Percentiles rank a stretch among this genome's conserved stretches.
These are phyloP conservation scores for Stylonectria norvegica DNA, from an alignment of 2,329 filamentous ascomycete species.

Conservation along the genomic window DNA sequence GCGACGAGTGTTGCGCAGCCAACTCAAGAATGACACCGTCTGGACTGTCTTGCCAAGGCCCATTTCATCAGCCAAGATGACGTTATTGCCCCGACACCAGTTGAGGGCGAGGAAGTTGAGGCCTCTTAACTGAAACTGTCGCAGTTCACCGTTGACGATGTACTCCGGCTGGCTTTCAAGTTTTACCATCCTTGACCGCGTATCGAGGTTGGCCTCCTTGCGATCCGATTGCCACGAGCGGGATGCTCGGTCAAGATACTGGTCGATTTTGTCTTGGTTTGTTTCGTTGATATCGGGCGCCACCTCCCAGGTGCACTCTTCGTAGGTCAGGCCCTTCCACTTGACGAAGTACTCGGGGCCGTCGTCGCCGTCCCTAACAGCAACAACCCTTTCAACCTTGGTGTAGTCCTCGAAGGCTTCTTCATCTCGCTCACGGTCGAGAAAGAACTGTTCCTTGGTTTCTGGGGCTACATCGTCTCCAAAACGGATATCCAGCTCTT, in stretches of 20 bases:
- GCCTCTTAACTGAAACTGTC: conserved; percentile 90
- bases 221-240: conserved; percentile 78
- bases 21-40: conserved; percentile 94
- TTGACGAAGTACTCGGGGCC: conserved; percentile 90
- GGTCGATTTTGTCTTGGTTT: conserved; percentile 87
- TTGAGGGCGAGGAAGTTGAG: conserved; percentile 95
- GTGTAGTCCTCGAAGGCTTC: conserved; percentile 88
- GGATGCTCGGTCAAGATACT: conserved; percentile 79
- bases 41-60: conserved; percentile 97
- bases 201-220: conserved; percentile 70
- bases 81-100: conserved; percentile 91
- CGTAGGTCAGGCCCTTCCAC: conserved; percentile 93
- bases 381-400: conserved; percentile 89
- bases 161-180: conserved; percentile 81
- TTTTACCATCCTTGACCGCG: conserved; percentile 69
- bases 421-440: conserved; percentile 88
- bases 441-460: conserved; percentile 86
- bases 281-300: conserved; percentile 70
- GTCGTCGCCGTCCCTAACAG: conserved; percentile 73
- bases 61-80: conserved; percentile 98
- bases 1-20: conserved; percentile 82
- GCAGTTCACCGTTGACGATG: conserved; percentile 77
- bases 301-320: conserved; percentile 90
- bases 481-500: conserved; percentile 73
- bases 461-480: conserved; percentile 77